Percentiles rank a stretch among this genome's conserved stretches.
Evolutionary conservation across 768 basidiomycete species (phyloP).

Genomic region (Tricholomella constricta): DNA sequence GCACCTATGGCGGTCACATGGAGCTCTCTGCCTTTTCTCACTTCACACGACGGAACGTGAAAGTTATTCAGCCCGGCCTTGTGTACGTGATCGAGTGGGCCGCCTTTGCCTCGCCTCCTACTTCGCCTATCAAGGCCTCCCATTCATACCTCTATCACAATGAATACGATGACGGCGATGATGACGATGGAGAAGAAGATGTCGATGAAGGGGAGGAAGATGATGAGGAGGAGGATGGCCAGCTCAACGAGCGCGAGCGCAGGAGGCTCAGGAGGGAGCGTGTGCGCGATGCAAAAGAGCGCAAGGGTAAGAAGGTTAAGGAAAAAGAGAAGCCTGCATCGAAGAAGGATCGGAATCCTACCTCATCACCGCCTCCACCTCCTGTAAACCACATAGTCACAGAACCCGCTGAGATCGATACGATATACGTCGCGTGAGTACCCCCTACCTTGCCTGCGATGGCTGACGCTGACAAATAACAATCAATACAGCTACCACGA

Average conservation of each 20-base stretch:
- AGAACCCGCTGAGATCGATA: conserved; percentile 31
- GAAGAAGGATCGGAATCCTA: not conserved
- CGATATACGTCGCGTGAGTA: conserved; percentile 86
- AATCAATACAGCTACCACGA: conserved; percentile 69
- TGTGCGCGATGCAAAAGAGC: conserved; percentile 11
- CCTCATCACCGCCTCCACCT: conserved; percentile 1
- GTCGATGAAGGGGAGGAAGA: conserved; percentile 27
- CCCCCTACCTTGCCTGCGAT: conserved; percentile 1
- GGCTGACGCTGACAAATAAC: conserved; percentile 1
- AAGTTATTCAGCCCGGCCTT: conserved; percentile 90
- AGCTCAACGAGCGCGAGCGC: conserved; percentile 43
- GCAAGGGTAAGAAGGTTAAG: conserved; percentile 11
- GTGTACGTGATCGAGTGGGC: conserved; percentile 89
- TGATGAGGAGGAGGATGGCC: not conserved
- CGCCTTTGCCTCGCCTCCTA: conserved; percentile 49
- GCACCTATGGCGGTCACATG: conserved; percentile 91
- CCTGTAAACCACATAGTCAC: conserved; percentile 10
- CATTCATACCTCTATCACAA: conserved; percentile 14
- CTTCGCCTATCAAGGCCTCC: conserved; percentile 13
- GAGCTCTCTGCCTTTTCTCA: conserved; percentile 94
- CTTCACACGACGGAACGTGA: conserved; percentile 74
- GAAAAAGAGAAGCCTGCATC: not conserved
- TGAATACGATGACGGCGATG: conserved; percentile 7
- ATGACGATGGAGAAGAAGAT: conserved; percentile 2
- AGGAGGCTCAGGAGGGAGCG: conserved; percentile 44